Evolutionary conservation across 2,329 filamentous ascomycete species (phyloP).

Genomic region (Hymenoscyphus salicellus): DNA sequence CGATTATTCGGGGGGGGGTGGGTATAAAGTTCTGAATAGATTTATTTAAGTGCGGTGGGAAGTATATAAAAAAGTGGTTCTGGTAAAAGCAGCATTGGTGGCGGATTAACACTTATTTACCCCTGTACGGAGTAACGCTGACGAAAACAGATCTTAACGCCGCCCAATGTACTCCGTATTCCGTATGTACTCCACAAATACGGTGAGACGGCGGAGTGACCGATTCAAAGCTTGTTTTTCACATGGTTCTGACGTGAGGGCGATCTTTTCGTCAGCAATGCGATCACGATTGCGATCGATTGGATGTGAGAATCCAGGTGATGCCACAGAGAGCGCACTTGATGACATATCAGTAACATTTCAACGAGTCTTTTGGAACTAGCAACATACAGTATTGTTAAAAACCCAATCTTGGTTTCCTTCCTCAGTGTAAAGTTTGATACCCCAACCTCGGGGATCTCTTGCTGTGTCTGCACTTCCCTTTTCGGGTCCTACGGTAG

Average conservation of each 20-base stretch:
- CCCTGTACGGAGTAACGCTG: too few species aligned
- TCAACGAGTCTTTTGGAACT: background rate
- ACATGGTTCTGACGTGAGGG: background rate
- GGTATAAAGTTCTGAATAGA: too few species aligned
- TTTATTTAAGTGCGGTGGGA: too few species aligned
- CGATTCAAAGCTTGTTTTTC: background rate
- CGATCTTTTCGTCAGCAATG: background rate
- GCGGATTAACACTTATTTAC: too few species aligned
- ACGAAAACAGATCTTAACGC: background rate
- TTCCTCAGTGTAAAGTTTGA: slow-evolving; percentile 52
- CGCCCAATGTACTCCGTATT: background rate
- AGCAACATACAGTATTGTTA: slow-evolving; percentile 36
- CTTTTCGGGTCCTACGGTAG: slow-evolving; percentile 45
- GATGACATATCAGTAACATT: slow-evolving; percentile 7
- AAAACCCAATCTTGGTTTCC: slow-evolving; percentile 51
- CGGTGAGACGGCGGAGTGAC: background rate
- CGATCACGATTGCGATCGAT: background rate
- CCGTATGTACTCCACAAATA: background rate
- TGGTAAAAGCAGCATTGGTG: too few species aligned
- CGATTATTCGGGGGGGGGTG: too few species aligned
- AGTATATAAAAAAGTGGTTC: too few species aligned
- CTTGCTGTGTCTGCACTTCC: slow-evolving; percentile 47
- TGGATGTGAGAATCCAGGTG: background rate
- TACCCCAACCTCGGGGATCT: slow-evolving; percentile 48
- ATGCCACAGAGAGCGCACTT: background rate